phyloP scores from a whole-genome alignment of 495 filamentous ascomycete species.

The Neurospora sp. region DNA sequence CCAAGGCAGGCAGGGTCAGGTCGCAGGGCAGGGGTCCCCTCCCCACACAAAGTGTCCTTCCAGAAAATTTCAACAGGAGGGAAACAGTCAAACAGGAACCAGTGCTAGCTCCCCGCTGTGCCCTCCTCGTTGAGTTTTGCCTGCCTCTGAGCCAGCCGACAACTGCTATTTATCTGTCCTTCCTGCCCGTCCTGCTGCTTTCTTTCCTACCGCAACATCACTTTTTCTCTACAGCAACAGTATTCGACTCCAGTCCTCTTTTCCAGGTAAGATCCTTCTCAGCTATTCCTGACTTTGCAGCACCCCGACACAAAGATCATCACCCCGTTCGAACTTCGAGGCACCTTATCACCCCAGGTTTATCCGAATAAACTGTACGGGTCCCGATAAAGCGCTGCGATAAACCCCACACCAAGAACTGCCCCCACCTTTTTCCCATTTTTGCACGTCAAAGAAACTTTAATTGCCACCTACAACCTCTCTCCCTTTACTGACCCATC shows the following conservation, averaged over 20 bases:
- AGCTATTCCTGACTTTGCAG: not conserved
- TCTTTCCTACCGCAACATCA: not conserved
- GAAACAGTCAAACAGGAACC: not conserved
- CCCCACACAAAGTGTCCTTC: slow-evolving; percentile 18
- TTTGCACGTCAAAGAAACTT: slow-evolving; percentile 16
- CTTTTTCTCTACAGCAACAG: not conserved
- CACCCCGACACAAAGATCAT: not conserved
- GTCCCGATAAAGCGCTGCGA: not conserved
- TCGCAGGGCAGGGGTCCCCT: slow-evolving; percentile 12
- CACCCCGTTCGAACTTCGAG: not conserved
- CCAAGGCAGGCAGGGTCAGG: not conserved
- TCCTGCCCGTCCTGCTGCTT: not conserved
- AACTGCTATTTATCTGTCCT: not conserved
- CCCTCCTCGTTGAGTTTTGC: not conserved
- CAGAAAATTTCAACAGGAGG: slow-evolving; percentile 23
- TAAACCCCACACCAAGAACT: slow-evolving; percentile 13
- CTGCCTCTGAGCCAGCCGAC: not conserved
- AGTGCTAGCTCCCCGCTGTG: not conserved
- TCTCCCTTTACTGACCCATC: slow-evolving; percentile 9
- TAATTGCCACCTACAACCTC: slow-evolving; percentile 9
- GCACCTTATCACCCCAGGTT: not conserved
- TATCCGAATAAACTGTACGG: not conserved
- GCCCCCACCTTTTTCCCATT: slow-evolving; percentile 15
- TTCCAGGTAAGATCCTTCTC: not conserved
- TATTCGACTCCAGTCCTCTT: not conserved